Conservation (phyloP, 768 basidiomycete genomes). For the Tylopilus felleus region DNA sequence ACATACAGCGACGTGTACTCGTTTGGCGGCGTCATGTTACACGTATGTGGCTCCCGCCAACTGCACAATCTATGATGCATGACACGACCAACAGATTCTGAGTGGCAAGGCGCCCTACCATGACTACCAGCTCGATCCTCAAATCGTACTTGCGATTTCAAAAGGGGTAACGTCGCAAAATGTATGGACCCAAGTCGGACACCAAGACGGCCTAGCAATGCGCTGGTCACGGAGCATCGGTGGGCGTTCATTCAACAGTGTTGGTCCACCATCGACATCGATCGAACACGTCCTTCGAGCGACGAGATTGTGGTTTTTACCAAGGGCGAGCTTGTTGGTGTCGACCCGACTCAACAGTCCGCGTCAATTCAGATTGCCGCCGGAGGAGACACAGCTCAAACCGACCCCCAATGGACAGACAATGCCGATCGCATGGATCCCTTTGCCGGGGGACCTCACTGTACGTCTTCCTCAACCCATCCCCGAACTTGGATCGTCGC, state of each 20-base stretch:
- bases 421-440: conserved; percentile 32
- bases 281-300: neutral
- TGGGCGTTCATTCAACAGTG: neutral
- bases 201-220: neutral
- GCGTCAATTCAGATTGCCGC: conserved; percentile 25
- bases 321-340: neutral
- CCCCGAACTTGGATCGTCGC: neutral
- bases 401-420: conserved; percentile 28
- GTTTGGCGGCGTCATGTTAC: too few relatives aligned
- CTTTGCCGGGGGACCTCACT: conserved; percentile 41
- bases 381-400: conserved; percentile 24
- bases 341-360: conserved; percentile 16
- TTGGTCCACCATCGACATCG: neutral
- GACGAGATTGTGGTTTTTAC: neutral
- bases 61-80: too few relatives aligned
- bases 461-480: conserved; percentile 29
- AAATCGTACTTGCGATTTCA: conserved; percentile 11
- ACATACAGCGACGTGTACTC: too few relatives aligned
- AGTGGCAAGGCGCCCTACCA: conserved; percentile 17
- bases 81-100: neutral
- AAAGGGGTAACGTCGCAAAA: neutral
- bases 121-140: conserved; percentile 5
- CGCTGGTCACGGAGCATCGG: neutral
- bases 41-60: too few relatives aligned
- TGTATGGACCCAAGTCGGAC: too few relatives aligned